A percentile compares a stretch with the other conserved stretches of the same genome.
These are phyloP conservation scores for Nicotiana tabacum DNA, from an alignment of 257 asterid species.

Conservation along the genomic window DNA sequence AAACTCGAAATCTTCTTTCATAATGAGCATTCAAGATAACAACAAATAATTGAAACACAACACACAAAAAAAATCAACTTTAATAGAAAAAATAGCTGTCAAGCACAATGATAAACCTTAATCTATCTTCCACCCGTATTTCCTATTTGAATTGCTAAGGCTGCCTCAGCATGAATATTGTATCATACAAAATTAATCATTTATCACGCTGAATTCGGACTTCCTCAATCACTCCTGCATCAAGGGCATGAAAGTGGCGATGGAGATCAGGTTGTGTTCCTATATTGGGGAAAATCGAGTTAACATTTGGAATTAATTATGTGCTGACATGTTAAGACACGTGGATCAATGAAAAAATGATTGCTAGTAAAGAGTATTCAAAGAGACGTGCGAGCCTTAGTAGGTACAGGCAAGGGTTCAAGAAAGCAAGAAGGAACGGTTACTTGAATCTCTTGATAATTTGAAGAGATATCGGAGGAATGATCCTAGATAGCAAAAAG, in stretches of 20 bases:
- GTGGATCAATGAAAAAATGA: too few species aligned
- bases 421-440: too few species aligned
- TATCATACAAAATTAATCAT: constrained; percentile 87
- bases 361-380: too few species aligned
- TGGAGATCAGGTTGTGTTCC: constrained; percentile 74
- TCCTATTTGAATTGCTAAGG: constrained; percentile 74
- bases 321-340: too few species aligned
- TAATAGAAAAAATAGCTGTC: not conserved
- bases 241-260: constrained; percentile 79
- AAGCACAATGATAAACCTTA: constrained; percentile 49
- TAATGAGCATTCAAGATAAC: not conserved
- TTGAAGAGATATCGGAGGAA: too few species aligned
- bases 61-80: not conserved
- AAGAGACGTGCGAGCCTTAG: too few species aligned
- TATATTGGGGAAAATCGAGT: too few species aligned
- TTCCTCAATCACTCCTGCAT: constrained; percentile 90
- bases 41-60: not conserved
- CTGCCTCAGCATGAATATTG: constrained; percentile 84
- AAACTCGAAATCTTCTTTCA: not conserved
- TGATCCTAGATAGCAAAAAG: too few species aligned
- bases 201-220: constrained; percentile 94
- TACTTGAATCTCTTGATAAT: too few species aligned
- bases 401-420: too few species aligned
- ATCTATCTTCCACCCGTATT: constrained; percentile 68
- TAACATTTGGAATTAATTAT: not conserved